Evolutionary conservation across 306 rosid species (phyloP).

Genomic region (Crotalaria pallida): DNA sequence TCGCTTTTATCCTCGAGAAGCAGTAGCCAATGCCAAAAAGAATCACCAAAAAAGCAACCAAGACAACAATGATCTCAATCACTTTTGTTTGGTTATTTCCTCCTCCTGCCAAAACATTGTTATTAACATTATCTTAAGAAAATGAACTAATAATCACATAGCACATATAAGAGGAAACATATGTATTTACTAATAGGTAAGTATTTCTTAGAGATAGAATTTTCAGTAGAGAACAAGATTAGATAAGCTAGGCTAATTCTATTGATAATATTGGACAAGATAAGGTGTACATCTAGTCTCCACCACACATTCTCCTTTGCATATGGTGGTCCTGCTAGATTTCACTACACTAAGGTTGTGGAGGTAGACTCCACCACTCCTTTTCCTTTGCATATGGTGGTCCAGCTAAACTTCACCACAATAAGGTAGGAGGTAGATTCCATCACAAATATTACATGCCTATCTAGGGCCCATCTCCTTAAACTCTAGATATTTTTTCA

Average conservation of each 20-base stretch:
- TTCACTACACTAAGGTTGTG: too few relatives aligned
- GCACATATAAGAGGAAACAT: background rate
- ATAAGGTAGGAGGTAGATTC: too few relatives aligned
- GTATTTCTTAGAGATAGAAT: background rate
- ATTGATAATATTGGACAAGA: too few relatives aligned
- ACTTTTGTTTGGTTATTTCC: background rate
- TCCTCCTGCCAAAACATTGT: slow-evolving; percentile 28
- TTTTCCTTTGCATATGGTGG: too few relatives aligned
- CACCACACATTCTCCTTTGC: too few relatives aligned
- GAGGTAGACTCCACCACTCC: too few relatives aligned
- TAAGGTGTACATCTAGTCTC: background rate
- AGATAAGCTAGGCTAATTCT: background rate
- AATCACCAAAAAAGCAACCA: slow-evolving; percentile 16
- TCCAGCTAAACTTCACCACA: too few relatives aligned
- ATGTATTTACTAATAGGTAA: background rate
- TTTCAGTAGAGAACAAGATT: background rate
- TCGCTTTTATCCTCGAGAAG: slow-evolving; percentile 16
- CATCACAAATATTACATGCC: too few relatives aligned
- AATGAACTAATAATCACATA: background rate
- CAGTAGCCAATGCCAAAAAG: slow-evolving; percentile 13
- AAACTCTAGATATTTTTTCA: too few relatives aligned
- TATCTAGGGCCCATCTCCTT: too few relatives aligned
- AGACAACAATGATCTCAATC: slow-evolving; percentile 20
- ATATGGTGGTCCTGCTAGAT: too few relatives aligned
- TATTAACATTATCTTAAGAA: background rate